Conservation (phyloP, 805 yeast species). For the Yamadazyma paraphyllophila region DNA sequence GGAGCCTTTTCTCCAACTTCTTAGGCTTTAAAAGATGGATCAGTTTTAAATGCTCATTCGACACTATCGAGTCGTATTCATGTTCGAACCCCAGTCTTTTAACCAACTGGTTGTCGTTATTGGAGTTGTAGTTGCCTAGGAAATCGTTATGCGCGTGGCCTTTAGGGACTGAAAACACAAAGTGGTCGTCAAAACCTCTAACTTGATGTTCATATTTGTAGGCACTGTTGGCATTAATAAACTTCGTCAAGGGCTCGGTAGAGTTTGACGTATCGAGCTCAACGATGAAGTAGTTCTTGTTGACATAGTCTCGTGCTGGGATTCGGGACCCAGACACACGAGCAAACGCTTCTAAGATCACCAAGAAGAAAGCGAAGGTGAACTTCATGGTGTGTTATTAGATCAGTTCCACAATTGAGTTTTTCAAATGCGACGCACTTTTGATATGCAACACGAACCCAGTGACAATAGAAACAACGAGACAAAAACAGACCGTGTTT, state of each 20-base stretch:
- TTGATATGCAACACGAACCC: conserved; percentile 20
- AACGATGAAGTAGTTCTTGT: conserved; percentile 59
- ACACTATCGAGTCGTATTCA: conserved; percentile 24
- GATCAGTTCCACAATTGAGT: background rate
- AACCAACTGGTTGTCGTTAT: conserved; percentile 25
- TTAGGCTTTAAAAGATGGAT: conserved; percentile 57
- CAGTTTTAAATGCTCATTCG: conserved; percentile 37
- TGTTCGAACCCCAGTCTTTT: conserved; percentile 26
- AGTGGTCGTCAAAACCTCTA: conserved; percentile 58
- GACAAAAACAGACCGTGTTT: no score
- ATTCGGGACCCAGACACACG: conserved; percentile 4
- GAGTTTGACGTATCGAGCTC: conserved; percentile 42
- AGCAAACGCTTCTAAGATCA: background rate
- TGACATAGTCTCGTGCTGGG: conserved; percentile 30
- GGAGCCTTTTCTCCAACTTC: conserved; percentile 53
- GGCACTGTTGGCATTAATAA: conserved; percentile 37
- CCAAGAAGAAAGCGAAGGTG: conserved; percentile 2
- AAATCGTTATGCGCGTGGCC: conserved; percentile 29
- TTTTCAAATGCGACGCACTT: conserved; percentile 5
- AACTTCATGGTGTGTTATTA: conserved; percentile 4
- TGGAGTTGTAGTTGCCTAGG: conserved; percentile 36
- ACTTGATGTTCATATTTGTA: conserved; percentile 60
- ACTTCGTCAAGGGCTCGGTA: conserved; percentile 27
- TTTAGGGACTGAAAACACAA: conserved; percentile 60
- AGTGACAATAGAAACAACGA: no score